Percentiles rank a stretch among this genome's conserved stretches.
phyloP scores from a whole-genome alignment of 2,329 filamentous ascomycete genomes.

The Dothiorella sarmentorum region DNA sequence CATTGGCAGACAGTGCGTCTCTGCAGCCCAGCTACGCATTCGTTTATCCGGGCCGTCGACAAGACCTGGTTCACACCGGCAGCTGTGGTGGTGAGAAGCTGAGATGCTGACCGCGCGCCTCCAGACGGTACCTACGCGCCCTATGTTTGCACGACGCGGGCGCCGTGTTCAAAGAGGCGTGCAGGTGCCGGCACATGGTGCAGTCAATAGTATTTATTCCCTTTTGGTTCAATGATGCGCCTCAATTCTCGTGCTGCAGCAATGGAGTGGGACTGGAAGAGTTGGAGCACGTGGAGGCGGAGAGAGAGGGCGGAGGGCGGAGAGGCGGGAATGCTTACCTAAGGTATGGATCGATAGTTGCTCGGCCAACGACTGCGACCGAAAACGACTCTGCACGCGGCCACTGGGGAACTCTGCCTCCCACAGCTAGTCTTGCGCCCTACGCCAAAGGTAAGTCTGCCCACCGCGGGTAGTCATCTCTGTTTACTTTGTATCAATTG shows the following conservation, averaged over 20 bases:
- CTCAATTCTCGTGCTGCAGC: not conserved
- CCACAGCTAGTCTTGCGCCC: not conserved
- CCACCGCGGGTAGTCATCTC: conserved; percentile 26
- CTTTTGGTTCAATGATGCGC: too few species aligned
- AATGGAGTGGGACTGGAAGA: too few species aligned
- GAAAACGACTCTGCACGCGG: not conserved
- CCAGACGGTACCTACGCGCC: not conserved
- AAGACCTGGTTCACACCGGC: not conserved
- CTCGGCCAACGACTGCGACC: not conserved
- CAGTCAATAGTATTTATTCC: not conserved
- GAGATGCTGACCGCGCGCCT: conserved; percentile 3
- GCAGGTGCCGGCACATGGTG: not conserved
- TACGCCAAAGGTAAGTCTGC: conserved; percentile 23
- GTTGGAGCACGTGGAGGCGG: not conserved
- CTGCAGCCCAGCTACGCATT: not conserved
- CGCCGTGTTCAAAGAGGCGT: not conserved
- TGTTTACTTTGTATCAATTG: conserved; percentile 23
- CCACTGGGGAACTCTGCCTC: not conserved
- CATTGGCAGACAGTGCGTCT: not conserved
- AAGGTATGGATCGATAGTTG: conserved; percentile 17
- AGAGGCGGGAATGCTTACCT: too few species aligned
- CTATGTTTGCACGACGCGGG: not conserved
- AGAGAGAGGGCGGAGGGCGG: not conserved
- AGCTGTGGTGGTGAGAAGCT: not conserved
- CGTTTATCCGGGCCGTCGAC: not conserved